Conservation (phyloP, 805 yeast genomes). For the Wickerhamomyces ciferrii region DNA sequence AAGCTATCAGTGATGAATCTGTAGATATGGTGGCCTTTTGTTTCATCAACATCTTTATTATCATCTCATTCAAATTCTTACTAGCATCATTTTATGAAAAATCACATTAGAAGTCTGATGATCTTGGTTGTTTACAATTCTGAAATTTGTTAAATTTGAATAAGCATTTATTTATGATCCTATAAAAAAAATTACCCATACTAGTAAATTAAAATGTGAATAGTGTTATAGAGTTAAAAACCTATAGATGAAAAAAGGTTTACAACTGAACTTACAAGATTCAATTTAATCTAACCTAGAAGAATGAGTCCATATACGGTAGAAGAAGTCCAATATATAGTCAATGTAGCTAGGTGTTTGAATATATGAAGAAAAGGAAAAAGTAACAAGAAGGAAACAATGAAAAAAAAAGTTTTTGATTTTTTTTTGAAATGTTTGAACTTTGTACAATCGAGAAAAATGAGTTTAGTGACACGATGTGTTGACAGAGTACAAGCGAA, state of each 20-base stretch:
- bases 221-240: background rate
- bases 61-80: constrained; percentile 73
- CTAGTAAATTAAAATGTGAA: too few relatives aligned
- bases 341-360: background rate
- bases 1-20: constrained; percentile 55
- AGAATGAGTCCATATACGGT: background rate
- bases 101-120: too few relatives aligned
- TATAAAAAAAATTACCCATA: too few relatives aligned
- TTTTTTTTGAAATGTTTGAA: too few relatives aligned
- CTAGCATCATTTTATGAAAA: too few relatives aligned
- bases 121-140: too few relatives aligned
- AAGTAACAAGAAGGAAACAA: background rate
- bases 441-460: too few relatives aligned
- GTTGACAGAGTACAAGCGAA: too few relatives aligned
- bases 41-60: constrained; percentile 91
- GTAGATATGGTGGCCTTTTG: constrained; percentile 78
- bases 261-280: background rate
- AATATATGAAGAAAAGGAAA: background rate
- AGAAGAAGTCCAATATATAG: background rate
- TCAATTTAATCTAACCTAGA: background rate
- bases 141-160: too few relatives aligned
- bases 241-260: background rate
- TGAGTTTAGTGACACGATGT: too few relatives aligned
- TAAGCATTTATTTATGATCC: too few relatives aligned
- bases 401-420: background rate